Percentiles rank a stretch among this genome's conserved stretches.
Evolutionary conservation across 208 protist species (phyloP).

Genomic region (Phytomonas sp.): DNA sequence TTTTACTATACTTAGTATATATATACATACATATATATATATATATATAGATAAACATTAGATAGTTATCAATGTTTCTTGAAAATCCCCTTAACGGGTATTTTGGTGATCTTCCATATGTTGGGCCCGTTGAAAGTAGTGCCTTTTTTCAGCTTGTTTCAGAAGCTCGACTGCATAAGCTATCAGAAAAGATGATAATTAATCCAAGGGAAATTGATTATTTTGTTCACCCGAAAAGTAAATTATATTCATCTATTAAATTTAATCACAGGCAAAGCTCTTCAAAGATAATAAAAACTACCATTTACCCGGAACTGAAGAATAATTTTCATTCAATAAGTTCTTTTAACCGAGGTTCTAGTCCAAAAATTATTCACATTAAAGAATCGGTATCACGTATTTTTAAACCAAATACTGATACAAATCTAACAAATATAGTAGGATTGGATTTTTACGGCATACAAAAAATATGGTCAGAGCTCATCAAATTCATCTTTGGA

Average conservation of each 20-base stretch:
- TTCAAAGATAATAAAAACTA: conserved; percentile 5
- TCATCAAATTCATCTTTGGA: conserved; percentile 16
- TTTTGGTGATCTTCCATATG: conserved; percentile 69
- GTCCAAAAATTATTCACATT: conserved; percentile 13
- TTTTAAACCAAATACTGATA: background rate
- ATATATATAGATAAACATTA: background rate
- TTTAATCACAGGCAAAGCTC: background rate
- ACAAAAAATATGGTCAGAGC: conserved; percentile 18
- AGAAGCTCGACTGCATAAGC: conserved; percentile 38
- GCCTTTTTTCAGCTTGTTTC: conserved; percentile 50
- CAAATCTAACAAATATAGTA: background rate
- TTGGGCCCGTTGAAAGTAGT: conserved; percentile 45
- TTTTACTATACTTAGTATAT: background rate
- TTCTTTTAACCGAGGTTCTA: conserved; percentile 12
- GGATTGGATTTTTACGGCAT: conserved; percentile 12
- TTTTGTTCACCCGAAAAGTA: conserved; percentile 28
- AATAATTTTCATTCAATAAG: conserved; percentile 11
- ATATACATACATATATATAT: background rate
- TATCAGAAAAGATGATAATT: conserved; percentile 44
- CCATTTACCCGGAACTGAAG: conserved; percentile 18
- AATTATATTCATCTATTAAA: background rate
- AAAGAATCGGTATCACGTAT: conserved; percentile 5
- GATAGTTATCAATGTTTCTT: background rate
- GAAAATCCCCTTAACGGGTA: conserved; percentile 19
- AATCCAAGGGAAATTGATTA: conserved; percentile 23